Conservation (phyloP, 192 early-diverging fungal genomes). For the Coemansia sp. region DNA sequence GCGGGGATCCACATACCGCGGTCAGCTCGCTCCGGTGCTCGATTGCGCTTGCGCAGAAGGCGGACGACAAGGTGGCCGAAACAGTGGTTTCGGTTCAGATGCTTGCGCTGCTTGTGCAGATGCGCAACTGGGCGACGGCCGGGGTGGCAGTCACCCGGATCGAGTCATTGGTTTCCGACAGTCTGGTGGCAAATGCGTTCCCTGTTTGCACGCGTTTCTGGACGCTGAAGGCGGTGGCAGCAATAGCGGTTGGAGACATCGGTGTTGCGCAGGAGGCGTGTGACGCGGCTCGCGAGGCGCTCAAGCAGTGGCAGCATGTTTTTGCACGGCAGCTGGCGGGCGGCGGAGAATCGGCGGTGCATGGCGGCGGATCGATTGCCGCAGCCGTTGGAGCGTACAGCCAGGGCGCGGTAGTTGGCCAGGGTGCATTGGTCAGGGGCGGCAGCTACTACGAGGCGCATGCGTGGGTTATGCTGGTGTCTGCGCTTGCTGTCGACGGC, state of each 20-base stretch:
- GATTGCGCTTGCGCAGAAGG: conserved; percentile 16
- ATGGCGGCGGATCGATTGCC: conserved; percentile 25
- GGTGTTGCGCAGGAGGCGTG: conserved; percentile 26
- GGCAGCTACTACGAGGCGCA: conserved; percentile 50
- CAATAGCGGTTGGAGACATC: conserved; percentile 14
- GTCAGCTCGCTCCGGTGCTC: conserved; percentile 13
- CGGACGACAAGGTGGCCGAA: conserved; percentile 12
- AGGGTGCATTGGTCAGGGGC: conserved; percentile 11
- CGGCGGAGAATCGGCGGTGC: background rate
- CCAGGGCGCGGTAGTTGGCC: background rate
- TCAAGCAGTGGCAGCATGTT: conserved; percentile 37
- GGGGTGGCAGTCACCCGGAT: background rate
- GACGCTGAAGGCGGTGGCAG: conserved; percentile 22
- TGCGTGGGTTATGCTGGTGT: conserved; percentile 49
- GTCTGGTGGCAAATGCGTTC: background rate
- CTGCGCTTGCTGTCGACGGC: conserved; percentile 19
- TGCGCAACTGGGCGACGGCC: conserved; percentile 21
- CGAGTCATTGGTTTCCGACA: background rate
- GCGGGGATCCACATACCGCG: conserved; percentile 17
- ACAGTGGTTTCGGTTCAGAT: conserved; percentile 24
- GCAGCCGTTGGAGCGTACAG: background rate
- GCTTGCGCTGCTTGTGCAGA: conserved; percentile 22
- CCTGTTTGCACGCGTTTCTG: conserved; percentile 39
- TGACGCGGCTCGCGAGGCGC: conserved; percentile 23
- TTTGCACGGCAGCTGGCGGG: conserved; percentile 24